A percentile compares a stretch with the other conserved stretches of the same genome.
Conservation (phyloP, 148 eudicot genomes). For the Chenopodium suecicum region DNA sequence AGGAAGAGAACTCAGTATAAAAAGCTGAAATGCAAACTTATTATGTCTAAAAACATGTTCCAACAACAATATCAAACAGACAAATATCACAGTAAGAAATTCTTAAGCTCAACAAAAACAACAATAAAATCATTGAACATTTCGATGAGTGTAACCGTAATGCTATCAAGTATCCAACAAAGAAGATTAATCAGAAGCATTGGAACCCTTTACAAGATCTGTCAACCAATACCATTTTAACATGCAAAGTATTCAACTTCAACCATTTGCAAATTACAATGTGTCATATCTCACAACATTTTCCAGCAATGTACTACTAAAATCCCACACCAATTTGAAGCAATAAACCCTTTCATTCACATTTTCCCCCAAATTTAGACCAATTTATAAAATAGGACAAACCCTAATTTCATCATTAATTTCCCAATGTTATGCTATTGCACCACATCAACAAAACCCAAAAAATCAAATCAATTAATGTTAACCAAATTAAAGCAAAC, state of each 20-base stretch:
- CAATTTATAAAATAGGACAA: background rate
- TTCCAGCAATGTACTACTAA: background rate
- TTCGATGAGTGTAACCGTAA: too few relatives aligned
- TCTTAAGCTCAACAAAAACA: too few relatives aligned
- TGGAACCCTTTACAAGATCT: too few relatives aligned
- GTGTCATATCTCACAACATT: background rate
- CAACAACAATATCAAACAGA: too few relatives aligned
- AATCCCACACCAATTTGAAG: background rate
- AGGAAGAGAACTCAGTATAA: background rate
- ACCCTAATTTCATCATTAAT: conserved; percentile 19
- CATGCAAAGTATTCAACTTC: background rate
- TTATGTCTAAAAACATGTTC: too few relatives aligned
- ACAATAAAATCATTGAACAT: background rate
- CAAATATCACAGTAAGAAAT: background rate
- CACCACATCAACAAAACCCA: background rate
- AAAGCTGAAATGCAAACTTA: background rate
- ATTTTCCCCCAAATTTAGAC: background rate
- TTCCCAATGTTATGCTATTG: background rate
- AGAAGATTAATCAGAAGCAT: too few relatives aligned
- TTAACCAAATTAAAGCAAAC: background rate
- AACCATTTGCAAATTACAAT: background rate
- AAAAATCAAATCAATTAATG: background rate
- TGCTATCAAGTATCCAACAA: too few relatives aligned
- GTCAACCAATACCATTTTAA: too few relatives aligned
- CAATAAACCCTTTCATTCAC: background rate